Evolutionary conservation across 2,329 filamentous ascomycete genomes (phyloP), one percentile per base, ranked within the genome.

Genomic region (Arthrobotrys sphaeroides): DNA sequence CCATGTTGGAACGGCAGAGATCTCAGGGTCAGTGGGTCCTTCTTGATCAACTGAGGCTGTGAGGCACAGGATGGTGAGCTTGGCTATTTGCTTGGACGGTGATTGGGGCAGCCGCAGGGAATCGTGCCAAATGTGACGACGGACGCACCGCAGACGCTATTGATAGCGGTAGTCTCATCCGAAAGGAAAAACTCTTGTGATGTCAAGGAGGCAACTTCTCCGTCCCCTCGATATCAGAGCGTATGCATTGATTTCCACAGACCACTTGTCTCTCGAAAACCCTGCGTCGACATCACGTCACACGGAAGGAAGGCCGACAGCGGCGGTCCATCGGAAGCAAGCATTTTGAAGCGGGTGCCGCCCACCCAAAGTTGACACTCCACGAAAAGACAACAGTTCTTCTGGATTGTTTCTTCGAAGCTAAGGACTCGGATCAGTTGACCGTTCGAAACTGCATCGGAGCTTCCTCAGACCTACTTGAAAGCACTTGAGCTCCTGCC

Each of bases 401-500:
- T n/a, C 9, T n/a, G 5, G n/a, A n/a, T 18, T 33, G 13, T 45
- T 20, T 31, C 38, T 16, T n/a, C 4, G 10, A 5, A 6, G 6
- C 10, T n/a, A 16, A 18, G 40, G 18, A 31, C 16, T 9, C 53
- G 18, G n/a, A n/a, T 60, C 61, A 66, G 28, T 53, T 31, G 28
- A 49, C 18, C 13, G 22, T 43, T 49, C 26, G 40, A 59, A 31
- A 40, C 53, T 22, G 43, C 33, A 24, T 36, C 43, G 12, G 51
- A 73, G 43, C 67, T 72, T 64, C 57, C 43, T n/a, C n/a, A n/a
- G n/a, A n/a, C n/a, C n/a, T n/a, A n/a, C 36, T 53, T 22, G 42
- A 40, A 45, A 59, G 42, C 42, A 49, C 69, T 65, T 18, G 51
- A 66, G 62, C 70, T 74, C 70, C 70, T 74, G 62, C 70, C 70